Percentiles rank a stretch among this genome's conserved stretches.
Evolutionary conservation across 2,329 filamentous ascomycete species (phyloP).

Genomic region (Tolypocladium ovalisporum): DNA sequence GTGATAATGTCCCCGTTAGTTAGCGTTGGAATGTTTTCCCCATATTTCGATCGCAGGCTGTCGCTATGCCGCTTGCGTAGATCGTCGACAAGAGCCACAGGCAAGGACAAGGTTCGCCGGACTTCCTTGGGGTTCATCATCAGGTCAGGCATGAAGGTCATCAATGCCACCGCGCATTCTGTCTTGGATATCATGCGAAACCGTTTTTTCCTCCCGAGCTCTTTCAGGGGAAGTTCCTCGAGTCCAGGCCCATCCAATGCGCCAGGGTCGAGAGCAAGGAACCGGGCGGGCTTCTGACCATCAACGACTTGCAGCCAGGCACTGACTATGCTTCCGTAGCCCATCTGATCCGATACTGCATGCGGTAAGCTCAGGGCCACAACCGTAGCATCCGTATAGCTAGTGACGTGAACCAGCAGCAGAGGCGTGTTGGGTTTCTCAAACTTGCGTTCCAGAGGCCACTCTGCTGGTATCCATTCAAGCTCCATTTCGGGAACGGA

Average conservation of each 20-base stretch:
- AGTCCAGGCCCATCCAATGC: neutral
- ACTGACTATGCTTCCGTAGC: neutral
- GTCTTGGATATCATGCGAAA: neutral
- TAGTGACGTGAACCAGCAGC: neutral
- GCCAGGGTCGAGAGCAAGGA: neutral
- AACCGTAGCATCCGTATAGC: neutral
- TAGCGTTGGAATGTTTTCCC: neutral
- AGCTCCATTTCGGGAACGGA: neutral
- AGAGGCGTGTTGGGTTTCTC: neutral
- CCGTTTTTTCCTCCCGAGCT: neutral
- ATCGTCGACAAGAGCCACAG: neutral
- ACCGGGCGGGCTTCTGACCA: neutral
- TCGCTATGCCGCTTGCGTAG: neutral
- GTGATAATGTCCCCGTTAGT: neutral
- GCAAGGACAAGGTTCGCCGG: neutral
- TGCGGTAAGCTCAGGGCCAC: neutral
- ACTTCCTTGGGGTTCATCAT: neutral
- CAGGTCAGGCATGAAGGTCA: neutral
- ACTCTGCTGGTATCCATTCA: neutral
- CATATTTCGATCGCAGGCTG: neutral
- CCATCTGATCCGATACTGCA: neutral
- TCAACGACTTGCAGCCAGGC: neutral
- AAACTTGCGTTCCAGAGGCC: neutral
- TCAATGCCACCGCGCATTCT: neutral
- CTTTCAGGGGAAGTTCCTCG: neutral